phyloP scores from a whole-genome alignment of 2,329 filamentous ascomycete species.

The Fusarium sororula region DNA sequence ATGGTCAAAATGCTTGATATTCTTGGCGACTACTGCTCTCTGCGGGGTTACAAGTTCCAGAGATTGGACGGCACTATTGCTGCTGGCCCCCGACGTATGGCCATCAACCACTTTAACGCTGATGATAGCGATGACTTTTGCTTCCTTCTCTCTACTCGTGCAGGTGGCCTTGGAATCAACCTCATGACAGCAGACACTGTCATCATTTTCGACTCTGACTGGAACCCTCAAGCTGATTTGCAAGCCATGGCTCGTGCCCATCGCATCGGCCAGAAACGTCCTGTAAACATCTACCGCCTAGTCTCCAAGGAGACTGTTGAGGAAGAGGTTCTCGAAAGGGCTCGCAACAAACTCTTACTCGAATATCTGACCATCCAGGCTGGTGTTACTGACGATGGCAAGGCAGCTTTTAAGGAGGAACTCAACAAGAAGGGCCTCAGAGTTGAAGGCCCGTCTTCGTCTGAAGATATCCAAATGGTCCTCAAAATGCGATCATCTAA shows the following conservation, averaged over 20 bases:
- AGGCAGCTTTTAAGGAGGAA: conserved; percentile 78
- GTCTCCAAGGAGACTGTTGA: conserved; percentile 99
- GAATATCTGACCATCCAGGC: conserved; percentile 98
- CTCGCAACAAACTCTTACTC: conserved; percentile 95
- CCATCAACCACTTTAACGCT: conserved; percentile 99
- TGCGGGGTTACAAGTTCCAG: conserved; percentile 95
- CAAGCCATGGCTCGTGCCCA: conserved; percentile 99
- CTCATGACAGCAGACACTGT: conserved; percentile 99
- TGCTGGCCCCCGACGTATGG: conserved; percentile 85
- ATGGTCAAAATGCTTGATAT: conserved; percentile 99
- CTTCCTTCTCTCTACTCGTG: conserved; percentile 93
- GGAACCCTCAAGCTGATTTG: conserved; percentile 98
- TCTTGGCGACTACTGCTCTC: conserved; percentile 89
- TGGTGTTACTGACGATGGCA: conserved; percentile 94
- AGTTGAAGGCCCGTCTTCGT: conserved; percentile 84
- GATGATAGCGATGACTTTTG: conserved; percentile 95
- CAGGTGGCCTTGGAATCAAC: conserved; percentile 98
- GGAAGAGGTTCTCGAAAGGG: conserved; percentile 95
- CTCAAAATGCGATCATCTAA: conserved; percentile 98
- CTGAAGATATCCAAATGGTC: conserved; percentile 95
- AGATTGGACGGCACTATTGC: conserved; percentile 94
- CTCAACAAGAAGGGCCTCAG: conserved; percentile 79
- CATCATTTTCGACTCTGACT: conserved; percentile 97
- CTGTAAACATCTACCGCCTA: conserved; percentile 94
- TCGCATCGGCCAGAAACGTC: conserved; percentile 94